Percentiles rank a stretch among this genome's conserved stretches.
phyloP scores from a whole-genome alignment of 202 grass and related monocot genomes.

The Dendrocalamus latiflorus region DNA sequence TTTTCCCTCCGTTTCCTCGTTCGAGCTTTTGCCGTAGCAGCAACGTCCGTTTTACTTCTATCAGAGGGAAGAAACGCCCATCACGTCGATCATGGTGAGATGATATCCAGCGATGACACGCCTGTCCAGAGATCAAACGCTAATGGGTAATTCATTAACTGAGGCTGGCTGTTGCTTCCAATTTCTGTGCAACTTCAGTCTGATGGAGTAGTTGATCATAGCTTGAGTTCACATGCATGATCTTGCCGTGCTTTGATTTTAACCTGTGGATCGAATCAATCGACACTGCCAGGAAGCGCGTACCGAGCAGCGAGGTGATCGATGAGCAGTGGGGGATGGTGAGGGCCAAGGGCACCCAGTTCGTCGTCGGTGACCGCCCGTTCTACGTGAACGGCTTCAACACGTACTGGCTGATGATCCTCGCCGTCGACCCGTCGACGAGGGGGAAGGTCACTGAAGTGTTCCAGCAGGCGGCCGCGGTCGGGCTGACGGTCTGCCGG shows the following conservation, averaged over 20 bases:
- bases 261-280: too few relatives aligned
- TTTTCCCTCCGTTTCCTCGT: background rate
- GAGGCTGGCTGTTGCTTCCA: too few relatives aligned
- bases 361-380: slow-evolving; percentile 32
- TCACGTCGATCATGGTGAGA: background rate
- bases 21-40: background rate
- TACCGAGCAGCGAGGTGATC: background rate
- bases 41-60: background rate
- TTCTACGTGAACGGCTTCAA: slow-evolving; percentile 85
- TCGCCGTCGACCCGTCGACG: slow-evolving; percentile 55
- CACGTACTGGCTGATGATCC: slow-evolving; percentile 68
- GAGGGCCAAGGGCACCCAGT: slow-evolving; percentile 49
- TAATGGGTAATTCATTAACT: too few relatives aligned
- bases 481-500: slow-evolving; percentile 55
- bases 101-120: too few relatives aligned
- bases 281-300: background rate
- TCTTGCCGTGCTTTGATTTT: too few relatives aligned
- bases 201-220: too few relatives aligned
- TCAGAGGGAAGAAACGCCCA: background rate
- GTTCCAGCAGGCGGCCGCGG: slow-evolving; percentile 46
- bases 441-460: slow-evolving; percentile 55
- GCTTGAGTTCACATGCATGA: too few relatives aligned
- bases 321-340: slow-evolving; percentile 48
- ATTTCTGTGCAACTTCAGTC: too few relatives aligned
- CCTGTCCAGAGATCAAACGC: too few relatives aligned